Percentiles rank a stretch among this genome's conserved stretches.
Evolutionary conservation across 2,329 filamentous ascomycete genomes (phyloP).

Genomic region (Pestalotiopsis sp.): DNA sequence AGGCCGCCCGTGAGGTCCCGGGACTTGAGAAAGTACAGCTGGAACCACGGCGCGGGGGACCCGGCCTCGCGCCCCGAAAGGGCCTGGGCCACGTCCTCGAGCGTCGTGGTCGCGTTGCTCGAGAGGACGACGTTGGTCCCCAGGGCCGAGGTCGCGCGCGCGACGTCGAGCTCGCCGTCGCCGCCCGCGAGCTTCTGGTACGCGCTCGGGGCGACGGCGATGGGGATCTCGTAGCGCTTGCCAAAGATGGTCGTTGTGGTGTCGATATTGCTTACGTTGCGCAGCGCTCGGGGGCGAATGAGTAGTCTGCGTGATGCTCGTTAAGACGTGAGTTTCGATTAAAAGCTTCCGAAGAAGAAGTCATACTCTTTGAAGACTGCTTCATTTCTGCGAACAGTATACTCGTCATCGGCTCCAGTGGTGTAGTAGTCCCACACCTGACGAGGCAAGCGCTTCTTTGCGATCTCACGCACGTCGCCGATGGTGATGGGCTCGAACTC

Average conservation of each 20-base stretch:
- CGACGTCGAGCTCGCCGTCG: background rate
- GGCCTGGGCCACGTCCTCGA: background rate
- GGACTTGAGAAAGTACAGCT: slow-evolving; percentile 55
- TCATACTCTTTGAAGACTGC: background rate
- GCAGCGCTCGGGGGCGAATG: background rate
- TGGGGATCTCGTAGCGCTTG: background rate
- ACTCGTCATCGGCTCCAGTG: background rate
- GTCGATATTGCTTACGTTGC: background rate
- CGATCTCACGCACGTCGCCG: background rate
- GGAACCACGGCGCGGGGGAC: slow-evolving; percentile 22
- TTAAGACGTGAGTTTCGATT: background rate
- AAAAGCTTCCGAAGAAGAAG: background rate
- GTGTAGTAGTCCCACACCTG: slow-evolving; percentile 6
- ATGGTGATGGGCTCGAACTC: background rate
- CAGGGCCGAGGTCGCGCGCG: background rate
- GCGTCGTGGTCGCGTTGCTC: background rate
- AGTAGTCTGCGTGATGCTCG: background rate
- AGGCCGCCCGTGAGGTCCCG: slow-evolving; percentile 43
- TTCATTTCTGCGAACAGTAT: background rate
- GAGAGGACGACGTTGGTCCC: background rate
- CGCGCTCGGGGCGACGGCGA: background rate
- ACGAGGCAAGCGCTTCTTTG: background rate
- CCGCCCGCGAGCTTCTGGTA: background rate
- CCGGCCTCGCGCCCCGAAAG: background rate
- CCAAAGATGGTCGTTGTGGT: background rate